Base-by-base conservation (phyloP, 345 rosid genomes). In the Microcos paniculata region DNA sequence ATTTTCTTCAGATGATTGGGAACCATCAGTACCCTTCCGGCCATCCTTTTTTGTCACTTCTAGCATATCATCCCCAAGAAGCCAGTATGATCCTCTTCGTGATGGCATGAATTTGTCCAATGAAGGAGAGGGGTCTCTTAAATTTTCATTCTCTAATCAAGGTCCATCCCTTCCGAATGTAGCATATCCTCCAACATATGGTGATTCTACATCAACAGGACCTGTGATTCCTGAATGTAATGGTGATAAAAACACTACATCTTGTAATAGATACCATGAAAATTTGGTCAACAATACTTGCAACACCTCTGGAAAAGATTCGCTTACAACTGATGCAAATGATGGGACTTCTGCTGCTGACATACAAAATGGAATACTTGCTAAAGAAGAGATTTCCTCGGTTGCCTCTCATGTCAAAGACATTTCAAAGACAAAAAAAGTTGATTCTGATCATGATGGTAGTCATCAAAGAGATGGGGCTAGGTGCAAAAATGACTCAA, bases 1-100 rank as follows among this genome's bases (percentile, higher is more conserved):
- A 48, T 57, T 82, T 79, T 81, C 86, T 70, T 84, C 91, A 51
- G 79, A 86, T 85, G 89, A 89, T 79, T 96, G 99, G 99, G 96
- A 89, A 66, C 94, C 93, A 52, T 96, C 99, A 38, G 85, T 88
- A 68, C 96, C 98, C 63, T 96, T 96, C 82, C 85, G 64, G 63
- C 89, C 98, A 8, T 91, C 97, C 46, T 89, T 92, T 75, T 68
- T 82, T 30, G 79, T 90, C 51, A 82, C 84, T 75, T 75, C 83
- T 18, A 79, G 72, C 65, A 80, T 76, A 78, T 82, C 96, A 35
- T 87, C 94, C 31, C 77, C 83, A 11, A 87, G 81, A 75, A 83
- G 83, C 74, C 85, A 83, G 45, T 93, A 87, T 71, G 91, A 91
- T 75, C 97, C 89, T 76, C 77, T 90, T 77, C 84, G 52, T 56